Evolutionary conservation across 2,329 filamentous ascomycete species (phyloP), one percentile per base, ranked within the genome.

Genomic region (Neopestalotiopsis sp.): DNA sequence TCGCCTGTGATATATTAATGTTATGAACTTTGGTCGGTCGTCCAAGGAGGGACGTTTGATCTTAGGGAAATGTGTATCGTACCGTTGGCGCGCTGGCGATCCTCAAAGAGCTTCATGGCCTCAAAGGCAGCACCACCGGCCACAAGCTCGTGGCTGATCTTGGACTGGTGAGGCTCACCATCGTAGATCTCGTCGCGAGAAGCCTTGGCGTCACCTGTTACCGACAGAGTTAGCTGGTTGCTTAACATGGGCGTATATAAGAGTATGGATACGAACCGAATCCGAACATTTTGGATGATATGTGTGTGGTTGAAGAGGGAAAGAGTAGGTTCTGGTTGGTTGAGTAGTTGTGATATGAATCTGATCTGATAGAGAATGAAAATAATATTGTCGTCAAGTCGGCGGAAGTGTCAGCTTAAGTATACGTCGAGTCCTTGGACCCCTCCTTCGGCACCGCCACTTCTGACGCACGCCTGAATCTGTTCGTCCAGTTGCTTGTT

Each of bases 91-190:
- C 91, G 90, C 83, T 94, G 91, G 75, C 88, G 85, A 80, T 94
- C 90, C 82, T 95, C 92, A 76, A 90, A 95, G 28, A 90, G 84
- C 86, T 94, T 94, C 88, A 95, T 92, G 75, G 90, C 93, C 72
- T 89, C 91, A 78, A 95, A 95, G 71, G 91, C 89, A 69, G 92
- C 93, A 69, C 90, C 93, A 71, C 92, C 92, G 72, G 90, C 92
- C 68, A 95, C 79, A 62, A 93, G 77, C 83, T 96, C 92, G 82
- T 95, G 93, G 74, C 88, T 87, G 76, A 93, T 82, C 77, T 87
- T 87, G 74, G 87, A 84, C 81, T 93, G 82, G 82, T 93, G 85
- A 69, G 85, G 45, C 65, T 80, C 70, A 66, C 77, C 77, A 56
- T 80, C 74, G 76, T 86, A 82, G 70, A 83, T 75, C 73, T 84